Base-by-base conservation (phyloP, 768 basidiomycete genomes). In the Psilocybe cyanescens region DNA sequence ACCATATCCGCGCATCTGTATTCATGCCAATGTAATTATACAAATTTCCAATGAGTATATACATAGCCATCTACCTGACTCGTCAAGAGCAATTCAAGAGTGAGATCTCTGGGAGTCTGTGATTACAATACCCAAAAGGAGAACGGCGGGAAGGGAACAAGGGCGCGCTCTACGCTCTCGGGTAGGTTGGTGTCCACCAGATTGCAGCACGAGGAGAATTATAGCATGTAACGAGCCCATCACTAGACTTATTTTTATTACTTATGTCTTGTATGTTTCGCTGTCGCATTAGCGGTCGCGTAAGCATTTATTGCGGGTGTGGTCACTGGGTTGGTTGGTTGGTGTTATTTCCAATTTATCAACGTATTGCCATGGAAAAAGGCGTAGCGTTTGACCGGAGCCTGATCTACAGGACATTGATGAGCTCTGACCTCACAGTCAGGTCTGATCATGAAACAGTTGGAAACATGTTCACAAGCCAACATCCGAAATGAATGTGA, bases 331-430 rank as follows among this genome's bases (percentile, higher is more conserved):
- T 31, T 29, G 14, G 12, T 17, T 17, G 52, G 35, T 5, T 54
- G 52, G 52, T 17, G 35, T 55, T 39, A 44, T 41, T 55, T 45
- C 44, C 41, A 56, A 56, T 56, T 33, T 53, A 56, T 56, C 55
- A 46, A 9, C 28, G 28, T 46, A 56, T 56, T 45, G 55, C 55
- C 55, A 56, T 56, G 55, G 55, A 31, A 56, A 56, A 55, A 17
- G 41, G 44, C 45, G 55, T 33, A 29, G 45, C 5, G 55, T 56
- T 29, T 56, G 55, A 56, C 55, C 53, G 45, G 31, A 51, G 31
- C 49, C 31, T 56, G 55, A 56, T 56, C 41, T 56, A 44, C 29
- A 29, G 12, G 8, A 12, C 41, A 19, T 56, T 56, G 55, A 45
- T 56, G 55, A 56, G 55, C 39, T 31, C 41, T 56, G 24, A 24